Conservation (phyloP, 2,329 filamentous ascomycete genomes). For the Arthrobotrys megalospora region DNA sequence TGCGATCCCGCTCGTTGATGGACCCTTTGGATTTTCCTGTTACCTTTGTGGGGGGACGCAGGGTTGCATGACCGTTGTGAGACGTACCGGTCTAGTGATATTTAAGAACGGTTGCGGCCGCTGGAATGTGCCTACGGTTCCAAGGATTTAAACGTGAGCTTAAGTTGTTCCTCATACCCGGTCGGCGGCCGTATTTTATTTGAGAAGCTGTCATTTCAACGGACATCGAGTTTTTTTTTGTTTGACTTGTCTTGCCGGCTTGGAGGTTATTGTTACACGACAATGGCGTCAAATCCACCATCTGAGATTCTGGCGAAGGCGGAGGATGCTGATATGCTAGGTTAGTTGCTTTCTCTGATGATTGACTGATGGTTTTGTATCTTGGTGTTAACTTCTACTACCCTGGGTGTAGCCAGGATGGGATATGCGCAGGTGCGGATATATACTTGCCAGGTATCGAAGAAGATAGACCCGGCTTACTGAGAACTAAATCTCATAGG, state of each 20-base stretch:
- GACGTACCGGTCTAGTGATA: constrained; percentile 8
- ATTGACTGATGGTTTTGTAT: neutral
- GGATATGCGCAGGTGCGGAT: constrained; percentile 48
- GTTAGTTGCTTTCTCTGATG: constrained; percentile 13
- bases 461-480: neutral
- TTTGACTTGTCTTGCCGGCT: neutral
- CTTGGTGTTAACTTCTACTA: neutral
- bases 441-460: neutral
- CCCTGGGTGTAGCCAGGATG: constrained; percentile 32
- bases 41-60: neutral
- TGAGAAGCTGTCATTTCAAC: neutral
- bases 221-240: neutral
- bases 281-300: constrained; percentile 43
- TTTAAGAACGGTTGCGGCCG: constrained; percentile 23
- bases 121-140: neutral
- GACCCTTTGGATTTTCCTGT: neutral
- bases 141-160: neutral
- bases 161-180: neutral
- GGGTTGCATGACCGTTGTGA: neutral
- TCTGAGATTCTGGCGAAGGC: constrained; percentile 39
- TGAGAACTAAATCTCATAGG: constrained; percentile 68
- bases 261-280: neutral
- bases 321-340: constrained; percentile 50
- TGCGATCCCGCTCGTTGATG: constrained; percentile 14
- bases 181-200: neutral